phyloP scores from a whole-genome alignment of 305 asterid species.

The Coffea humblotiana region DNA sequence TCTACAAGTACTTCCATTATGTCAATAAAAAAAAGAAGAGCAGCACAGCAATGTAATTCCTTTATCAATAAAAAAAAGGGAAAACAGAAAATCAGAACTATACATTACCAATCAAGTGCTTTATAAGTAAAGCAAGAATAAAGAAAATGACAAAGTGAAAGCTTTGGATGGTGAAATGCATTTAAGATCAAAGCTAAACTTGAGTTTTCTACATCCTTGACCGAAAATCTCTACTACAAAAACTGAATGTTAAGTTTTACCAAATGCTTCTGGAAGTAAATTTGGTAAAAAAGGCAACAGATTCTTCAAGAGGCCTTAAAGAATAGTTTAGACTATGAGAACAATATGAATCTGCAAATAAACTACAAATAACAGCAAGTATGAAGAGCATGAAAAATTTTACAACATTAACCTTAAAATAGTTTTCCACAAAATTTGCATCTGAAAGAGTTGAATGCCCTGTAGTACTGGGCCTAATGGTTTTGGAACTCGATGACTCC shows the following conservation, averaged over 20 bases:
- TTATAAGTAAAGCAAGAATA: background rate
- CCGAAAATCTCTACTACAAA: background rate
- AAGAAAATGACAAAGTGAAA: background rate
- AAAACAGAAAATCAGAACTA: background rate
- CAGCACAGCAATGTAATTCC: background rate
- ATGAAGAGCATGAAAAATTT: background rate
- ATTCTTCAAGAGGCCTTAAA: background rate
- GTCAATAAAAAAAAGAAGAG: background rate
- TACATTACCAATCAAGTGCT: background rate
- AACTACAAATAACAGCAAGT: conserved; percentile 3
- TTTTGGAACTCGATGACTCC: conserved; percentile 51
- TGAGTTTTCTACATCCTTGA: background rate
- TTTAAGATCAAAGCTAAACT: background rate
- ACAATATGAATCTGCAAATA: background rate
- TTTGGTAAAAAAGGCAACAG: background rate
- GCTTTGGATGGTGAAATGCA: background rate
- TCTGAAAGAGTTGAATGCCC: conserved; percentile 76
- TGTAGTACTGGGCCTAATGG: conserved; percentile 45
- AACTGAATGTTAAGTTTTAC: background rate
- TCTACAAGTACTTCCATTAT: background rate
- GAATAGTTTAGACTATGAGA: background rate
- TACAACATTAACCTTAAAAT: conserved; percentile 63
- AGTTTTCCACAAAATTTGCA: conserved; percentile 88
- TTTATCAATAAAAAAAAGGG: background rate
- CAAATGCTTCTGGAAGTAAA: background rate